phyloP scores from a whole-genome alignment of 306 rosid genomes.

The Inga oerstediana region DNA sequence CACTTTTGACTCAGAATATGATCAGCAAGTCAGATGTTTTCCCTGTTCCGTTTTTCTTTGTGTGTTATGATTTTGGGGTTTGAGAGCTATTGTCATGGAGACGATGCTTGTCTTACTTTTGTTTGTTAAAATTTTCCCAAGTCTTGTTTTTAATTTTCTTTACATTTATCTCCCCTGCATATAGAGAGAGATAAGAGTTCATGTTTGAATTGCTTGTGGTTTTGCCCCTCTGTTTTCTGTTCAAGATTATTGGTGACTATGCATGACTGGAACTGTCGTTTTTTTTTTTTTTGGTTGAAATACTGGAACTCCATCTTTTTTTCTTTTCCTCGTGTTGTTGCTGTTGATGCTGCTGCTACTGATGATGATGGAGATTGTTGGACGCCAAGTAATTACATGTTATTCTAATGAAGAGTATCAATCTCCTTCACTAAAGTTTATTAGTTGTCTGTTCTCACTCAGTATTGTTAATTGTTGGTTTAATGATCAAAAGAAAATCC shows the following conservation, averaged over 20 bases:
- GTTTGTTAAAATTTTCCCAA: not conserved
- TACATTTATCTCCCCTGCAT: conserved; percentile 45
- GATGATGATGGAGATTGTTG: conserved; percentile 18
- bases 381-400: conserved; percentile 44
- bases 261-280: conserved; percentile 29
- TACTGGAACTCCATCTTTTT: too few relatives aligned
- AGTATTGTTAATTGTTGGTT: conserved; percentile 3
- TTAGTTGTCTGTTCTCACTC: conserved; percentile 7
- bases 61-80: not conserved
- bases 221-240: conserved; percentile 22
- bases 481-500: not conserved
- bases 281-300: not conserved
- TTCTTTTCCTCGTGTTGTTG: conserved; percentile 16
- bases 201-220: conserved; percentile 41
- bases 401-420: conserved; percentile 48
- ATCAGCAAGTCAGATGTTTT: conserved; percentile 30
- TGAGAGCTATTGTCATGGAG: conserved; percentile 1
- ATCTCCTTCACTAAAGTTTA: conserved; percentile 28
- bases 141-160: not conserved
- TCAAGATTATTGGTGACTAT: conserved; percentile 48
- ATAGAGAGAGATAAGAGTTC: conserved; percentile 56
- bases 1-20: conserved; percentile 26
- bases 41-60: conserved; percentile 28
- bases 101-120: not conserved
- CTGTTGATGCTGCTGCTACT: not conserved